Percentiles rank a stretch among this genome's conserved stretches.
These are phyloP conservation scores for Domatiomyces globalis DNA, from an alignment of 2,329 filamentous ascomycete genomes.

Conservation along the genomic window DNA sequence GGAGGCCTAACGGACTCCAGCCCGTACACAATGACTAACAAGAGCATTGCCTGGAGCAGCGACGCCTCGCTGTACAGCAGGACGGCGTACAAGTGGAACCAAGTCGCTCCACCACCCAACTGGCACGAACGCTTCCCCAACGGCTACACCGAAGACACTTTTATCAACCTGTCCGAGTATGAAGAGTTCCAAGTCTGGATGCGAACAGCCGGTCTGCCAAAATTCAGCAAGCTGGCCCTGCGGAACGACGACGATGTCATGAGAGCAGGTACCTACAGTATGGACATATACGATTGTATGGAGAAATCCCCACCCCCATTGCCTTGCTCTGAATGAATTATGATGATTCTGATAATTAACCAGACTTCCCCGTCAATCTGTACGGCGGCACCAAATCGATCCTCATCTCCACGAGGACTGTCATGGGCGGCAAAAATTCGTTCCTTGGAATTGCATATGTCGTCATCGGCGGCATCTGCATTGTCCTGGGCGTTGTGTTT, in stretches of 20 bases:
- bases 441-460: constrained; percentile 95
- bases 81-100: constrained; percentile 48
- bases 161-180: constrained; percentile 59
- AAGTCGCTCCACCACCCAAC: constrained; percentile 73
- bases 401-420: constrained; percentile 57
- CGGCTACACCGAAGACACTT: constrained; percentile 50
- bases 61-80: constrained; percentile 66
- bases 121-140: constrained; percentile 60
- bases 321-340: background rate
- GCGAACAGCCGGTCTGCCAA: constrained; percentile 84
- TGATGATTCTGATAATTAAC: constrained; percentile 1
- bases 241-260: constrained; percentile 62
- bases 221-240: constrained; percentile 84
- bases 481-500: constrained; percentile 76
- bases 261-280: constrained; percentile 55
- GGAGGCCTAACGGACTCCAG: constrained; percentile 23
- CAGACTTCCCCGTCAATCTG: constrained; percentile 63
- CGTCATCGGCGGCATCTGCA: constrained; percentile 83
- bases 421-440: constrained; percentile 88
- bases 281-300: constrained; percentile 69
- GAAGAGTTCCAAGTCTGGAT: constrained; percentile 97
- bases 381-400: constrained; percentile 41
- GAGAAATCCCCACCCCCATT: constrained; percentile 12
- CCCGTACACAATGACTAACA: constrained; percentile 62
- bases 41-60: constrained; percentile 72